These are phyloP conservation scores for Schizopora paradoxa DNA, from an alignment of 1,284 basidiomycete genomes.

Conservation along the genomic window DNA sequence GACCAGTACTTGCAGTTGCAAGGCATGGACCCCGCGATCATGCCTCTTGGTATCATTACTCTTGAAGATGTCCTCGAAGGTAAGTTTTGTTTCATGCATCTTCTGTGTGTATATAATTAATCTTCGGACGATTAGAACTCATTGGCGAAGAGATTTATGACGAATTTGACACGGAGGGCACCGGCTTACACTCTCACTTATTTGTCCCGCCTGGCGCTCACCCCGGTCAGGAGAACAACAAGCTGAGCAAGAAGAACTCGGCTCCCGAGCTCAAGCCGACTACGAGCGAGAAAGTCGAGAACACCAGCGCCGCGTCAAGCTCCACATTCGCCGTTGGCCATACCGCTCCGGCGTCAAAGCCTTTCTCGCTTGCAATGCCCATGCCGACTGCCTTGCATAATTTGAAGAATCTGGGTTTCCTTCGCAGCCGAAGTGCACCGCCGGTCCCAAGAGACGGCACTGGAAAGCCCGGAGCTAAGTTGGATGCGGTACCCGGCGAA, in stretches of 20 bases:
- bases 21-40: conserved; percentile 65
- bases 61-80: conserved; percentile 91
- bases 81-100: conserved; percentile 25
- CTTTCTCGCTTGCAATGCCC: conserved; percentile 26
- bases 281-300: conserved; percentile 13
- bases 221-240: conserved; percentile 23
- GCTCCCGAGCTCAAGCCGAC: conserved; percentile 27
- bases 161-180: conserved; percentile 74
- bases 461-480: conserved; percentile 17
- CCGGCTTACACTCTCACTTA: conserved; percentile 48
- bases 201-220: conserved; percentile 42
- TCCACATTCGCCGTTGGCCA: conserved; percentile 6
- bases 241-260: conserved; percentile 30
- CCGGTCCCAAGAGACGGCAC: conserved; percentile 36
- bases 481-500: conserved; percentile 15
- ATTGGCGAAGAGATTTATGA: conserved; percentile 90
- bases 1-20: conserved; percentile 68
- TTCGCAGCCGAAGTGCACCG: conserved; percentile 56
- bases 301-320: conserved; percentile 6
- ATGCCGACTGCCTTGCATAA: conserved; percentile 39
- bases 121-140: conserved; percentile 46
- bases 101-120: conserved; percentile 9
- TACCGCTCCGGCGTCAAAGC: conserved; percentile 16
- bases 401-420: conserved; percentile 32
- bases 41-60: conserved; percentile 89